phyloP scores from a whole-genome alignment of 1,284 basidiomycete genomes.

The Rhodofomes roseus region DNA sequence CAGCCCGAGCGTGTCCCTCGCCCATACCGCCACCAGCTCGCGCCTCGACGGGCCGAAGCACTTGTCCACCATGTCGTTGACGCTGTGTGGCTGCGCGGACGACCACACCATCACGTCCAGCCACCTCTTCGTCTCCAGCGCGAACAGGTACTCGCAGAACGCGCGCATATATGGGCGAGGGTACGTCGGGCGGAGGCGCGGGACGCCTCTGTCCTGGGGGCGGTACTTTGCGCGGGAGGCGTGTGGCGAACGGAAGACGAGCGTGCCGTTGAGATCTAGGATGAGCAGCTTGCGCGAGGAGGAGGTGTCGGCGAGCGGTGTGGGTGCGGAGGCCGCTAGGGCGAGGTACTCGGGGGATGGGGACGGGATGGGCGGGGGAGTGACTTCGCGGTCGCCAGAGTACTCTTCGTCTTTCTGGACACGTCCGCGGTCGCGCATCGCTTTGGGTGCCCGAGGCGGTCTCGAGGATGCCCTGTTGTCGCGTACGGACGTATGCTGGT shows the following conservation, averaged over 20 bases:
- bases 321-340: slow-evolving; percentile 19
- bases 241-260: slow-evolving; percentile 61
- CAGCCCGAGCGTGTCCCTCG: slow-evolving; percentile 73
- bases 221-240: slow-evolving; percentile 18
- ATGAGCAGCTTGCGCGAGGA: slow-evolving; percentile 65
- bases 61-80: slow-evolving; percentile 64
- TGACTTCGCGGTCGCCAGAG: slow-evolving; percentile 13
- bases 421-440: not conserved
- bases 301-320: slow-evolving; percentile 29
- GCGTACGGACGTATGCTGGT: not conserved
- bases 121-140: slow-evolving; percentile 50
- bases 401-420: not conserved
- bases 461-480: not conserved
- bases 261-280: slow-evolving; percentile 81
- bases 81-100: slow-evolving; percentile 78
- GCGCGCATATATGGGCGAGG: slow-evolving; percentile 69
- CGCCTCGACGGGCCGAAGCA: slow-evolving; percentile 45
- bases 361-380: slow-evolving; percentile 17
- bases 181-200: slow-evolving; percentile 40
- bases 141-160: slow-evolving; percentile 64
- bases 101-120: slow-evolving; percentile 87
- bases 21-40: slow-evolving; percentile 68
- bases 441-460: not conserved
- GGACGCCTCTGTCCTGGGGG: slow-evolving; percentile 13
- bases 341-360: slow-evolving; percentile 30